Evolutionary conservation across 1,284 basidiomycete genomes (phyloP).

Genomic region (Cryptococcus sp.): DNA sequence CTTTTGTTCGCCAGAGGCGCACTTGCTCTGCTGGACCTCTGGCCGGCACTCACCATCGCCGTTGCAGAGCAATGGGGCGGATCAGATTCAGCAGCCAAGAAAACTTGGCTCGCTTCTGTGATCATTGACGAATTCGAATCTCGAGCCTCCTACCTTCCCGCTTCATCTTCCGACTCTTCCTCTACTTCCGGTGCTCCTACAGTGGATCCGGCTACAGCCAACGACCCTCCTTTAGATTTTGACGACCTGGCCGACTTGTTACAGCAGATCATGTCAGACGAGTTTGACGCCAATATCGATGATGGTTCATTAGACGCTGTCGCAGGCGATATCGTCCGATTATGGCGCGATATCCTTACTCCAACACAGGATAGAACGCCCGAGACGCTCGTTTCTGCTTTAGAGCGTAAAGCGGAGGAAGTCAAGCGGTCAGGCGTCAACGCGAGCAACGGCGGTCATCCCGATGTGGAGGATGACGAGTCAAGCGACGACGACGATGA

Average conservation of each 20-base stretch:
- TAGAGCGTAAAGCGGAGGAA: slow-evolving; percentile 62
- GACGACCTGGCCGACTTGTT: slow-evolving; percentile 75
- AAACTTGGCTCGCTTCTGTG: slow-evolving; percentile 74
- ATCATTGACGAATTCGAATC: slow-evolving; percentile 82
- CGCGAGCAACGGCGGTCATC: slow-evolving; percentile 22
- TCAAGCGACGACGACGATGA: slow-evolving; percentile 55
- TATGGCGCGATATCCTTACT: slow-evolving; percentile 62
- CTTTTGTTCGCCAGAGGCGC: slow-evolving; percentile 77
- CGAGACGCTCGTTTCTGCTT: slow-evolving; percentile 60
- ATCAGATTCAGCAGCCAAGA: slow-evolving; percentile 67
- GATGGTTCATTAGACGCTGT: slow-evolving; percentile 74
- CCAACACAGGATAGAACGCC: slow-evolving; percentile 56
- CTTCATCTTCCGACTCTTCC: slow-evolving; percentile 5
- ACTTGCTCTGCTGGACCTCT: slow-evolving; percentile 72
- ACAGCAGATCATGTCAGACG: slow-evolving; percentile 71
- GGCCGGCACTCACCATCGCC: slow-evolving; percentile 80
- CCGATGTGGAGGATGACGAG: slow-evolving; percentile 51
- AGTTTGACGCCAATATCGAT: slow-evolving; percentile 77
- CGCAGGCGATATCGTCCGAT: slow-evolving; percentile 65
- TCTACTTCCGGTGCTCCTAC: slow-evolving; percentile 8
- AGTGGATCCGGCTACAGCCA: slow-evolving; percentile 29
- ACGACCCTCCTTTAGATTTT: slow-evolving; percentile 62
- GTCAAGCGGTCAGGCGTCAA: slow-evolving; percentile 43
- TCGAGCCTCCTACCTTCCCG: slow-evolving; percentile 24
- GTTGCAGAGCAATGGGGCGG: slow-evolving; percentile 82